Base-by-base conservation (phyloP, 2,329 filamentous ascomycete species). In the Colletotrichum cuscutae region DNA sequence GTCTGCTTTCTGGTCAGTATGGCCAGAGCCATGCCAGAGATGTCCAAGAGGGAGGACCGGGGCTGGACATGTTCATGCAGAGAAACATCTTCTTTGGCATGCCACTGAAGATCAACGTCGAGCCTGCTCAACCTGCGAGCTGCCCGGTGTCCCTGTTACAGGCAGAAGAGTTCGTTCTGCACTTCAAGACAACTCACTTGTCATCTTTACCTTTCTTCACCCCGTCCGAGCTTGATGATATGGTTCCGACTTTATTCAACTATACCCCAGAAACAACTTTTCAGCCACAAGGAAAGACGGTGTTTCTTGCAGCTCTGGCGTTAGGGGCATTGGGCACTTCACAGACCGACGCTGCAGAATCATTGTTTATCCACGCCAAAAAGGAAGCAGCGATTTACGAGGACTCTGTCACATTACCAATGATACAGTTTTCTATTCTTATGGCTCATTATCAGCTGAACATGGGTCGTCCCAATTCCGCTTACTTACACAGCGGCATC, bases 81-180 rank as follows among this genome's bases (percentile, higher is more conserved):
- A 73, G 79, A 15, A 76, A 77, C 35, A 78, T 80, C 28, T 80
- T 80, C 75, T 80, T 80, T 57, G 79, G 79, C 22, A 80, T 77
- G 24, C 75, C 78, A 7, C 71, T 75, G 12, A 74, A 77, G 35
- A 70, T 77, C 2, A 70, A 74, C 35, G 42, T 75, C 2, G 74
- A 69, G 12, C 59, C 63, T 1, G 53, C 75, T 9, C 65, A 74
- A n/a, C 61, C 67, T 3, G n/a, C 59, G 15, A 26, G 26, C 46
- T 70, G 56, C 7, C 70, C 70, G 0, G 46, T 79, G 4, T 64
- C 76, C 1, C 37, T 74, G 11, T 68, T 49, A 11, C 75, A 76
- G 32, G 77, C 76, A 19, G 61, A 46, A 19, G 56, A 72, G 28
- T 78, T 78, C 15, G 61, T 76, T 19, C 54, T 73, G 22, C 67